A percentile compares a stretch with the other conserved stretches of the same genome.
Conservation (phyloP, 164 flowering plant species). For the Warburgia ugandensis region DNA sequence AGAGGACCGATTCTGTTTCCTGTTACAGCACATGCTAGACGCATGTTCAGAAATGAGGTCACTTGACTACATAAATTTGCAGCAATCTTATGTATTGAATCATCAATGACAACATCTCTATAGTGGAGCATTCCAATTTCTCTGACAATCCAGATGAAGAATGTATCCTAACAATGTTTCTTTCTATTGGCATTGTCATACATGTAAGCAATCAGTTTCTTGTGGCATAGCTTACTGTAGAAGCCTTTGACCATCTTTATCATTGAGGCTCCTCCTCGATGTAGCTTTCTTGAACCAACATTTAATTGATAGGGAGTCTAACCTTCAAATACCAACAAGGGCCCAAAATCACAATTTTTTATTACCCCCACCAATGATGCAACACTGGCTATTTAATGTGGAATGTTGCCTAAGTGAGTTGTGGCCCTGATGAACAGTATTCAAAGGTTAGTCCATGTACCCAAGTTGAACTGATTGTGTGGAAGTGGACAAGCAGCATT, state of each 20-base stretch:
- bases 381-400: neutral
- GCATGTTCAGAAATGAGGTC: slow-evolving; percentile 94
- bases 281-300: neutral
- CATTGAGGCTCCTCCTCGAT: neutral
- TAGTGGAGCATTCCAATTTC: slow-evolving; percentile 94
- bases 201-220: neutral
- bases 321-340: neutral
- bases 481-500: too few relatives aligned
- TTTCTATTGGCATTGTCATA: neutral
- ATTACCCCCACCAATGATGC: neutral
- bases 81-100: slow-evolving; percentile 89
- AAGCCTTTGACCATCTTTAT: neutral
- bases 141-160: slow-evolving; percentile 82
- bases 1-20: neutral
- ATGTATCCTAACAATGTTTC: slow-evolving; percentile 58
- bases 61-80: slow-evolving; percentile 74
- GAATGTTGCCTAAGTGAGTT: neutral
- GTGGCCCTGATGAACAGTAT: neutral
- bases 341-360: neutral
- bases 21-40: slow-evolving; percentile 85
- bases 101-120: slow-evolving; percentile 96
- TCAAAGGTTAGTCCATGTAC: neutral
- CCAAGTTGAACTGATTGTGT: neutral
- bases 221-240: neutral
- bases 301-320: neutral